These are phyloP conservation scores for Boletus pseudo-olivaceus DNA, from an alignment of 768 basidiomycete genomes.

Conservation along the genomic window DNA sequence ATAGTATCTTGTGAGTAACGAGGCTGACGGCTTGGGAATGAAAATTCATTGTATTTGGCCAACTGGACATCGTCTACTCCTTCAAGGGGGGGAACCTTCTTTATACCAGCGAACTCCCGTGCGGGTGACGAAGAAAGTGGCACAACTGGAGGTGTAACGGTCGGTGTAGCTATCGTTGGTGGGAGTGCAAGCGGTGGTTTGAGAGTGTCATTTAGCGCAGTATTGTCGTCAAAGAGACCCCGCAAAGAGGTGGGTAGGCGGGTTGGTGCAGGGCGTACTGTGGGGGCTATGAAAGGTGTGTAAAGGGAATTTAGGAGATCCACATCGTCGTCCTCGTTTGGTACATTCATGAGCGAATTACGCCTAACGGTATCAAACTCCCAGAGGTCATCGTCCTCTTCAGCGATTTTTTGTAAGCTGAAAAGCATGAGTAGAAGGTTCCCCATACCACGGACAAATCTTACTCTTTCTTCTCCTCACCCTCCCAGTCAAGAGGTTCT, in stretches of 20 bases:
- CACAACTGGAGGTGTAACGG: slow-evolving; percentile 23
- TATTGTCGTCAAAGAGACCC: slow-evolving; percentile 67
- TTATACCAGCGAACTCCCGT: slow-evolving; percentile 32
- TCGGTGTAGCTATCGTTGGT: slow-evolving; percentile 25
- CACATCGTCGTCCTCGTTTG: slow-evolving; percentile 24
- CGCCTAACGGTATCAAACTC: slow-evolving; percentile 73
- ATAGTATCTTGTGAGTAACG: slow-evolving; percentile 54
- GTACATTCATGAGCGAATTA: slow-evolving; percentile 28
- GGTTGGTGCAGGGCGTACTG: slow-evolving; percentile 49
- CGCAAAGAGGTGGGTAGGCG: slow-evolving; percentile 76
- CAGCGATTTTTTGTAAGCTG: slow-evolving; percentile 20
- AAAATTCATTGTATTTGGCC: slow-evolving; percentile 49
- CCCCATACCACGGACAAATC: neutral
- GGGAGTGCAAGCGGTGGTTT: slow-evolving; percentile 37
- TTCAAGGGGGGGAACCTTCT: slow-evolving; percentile 31
- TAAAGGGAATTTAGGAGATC: slow-evolving; percentile 15
- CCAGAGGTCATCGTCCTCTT: slow-evolving; percentile 50
- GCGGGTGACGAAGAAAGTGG: slow-evolving; percentile 36
- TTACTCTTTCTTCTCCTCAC: slow-evolving; percentile 58
- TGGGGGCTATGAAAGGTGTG: slow-evolving; percentile 32
- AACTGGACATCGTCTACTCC: slow-evolving; percentile 39
- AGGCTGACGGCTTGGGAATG: slow-evolving; percentile 55
- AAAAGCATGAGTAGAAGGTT: slow-evolving; percentile 5
- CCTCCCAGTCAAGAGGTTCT: slow-evolving; percentile 69
- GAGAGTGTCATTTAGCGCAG: slow-evolving; percentile 38